A percentile compares a stretch with the other conserved stretches of the same genome.
Conservation (phyloP, 257 asterid genomes). For the Capsicum rhomboideum region DNA sequence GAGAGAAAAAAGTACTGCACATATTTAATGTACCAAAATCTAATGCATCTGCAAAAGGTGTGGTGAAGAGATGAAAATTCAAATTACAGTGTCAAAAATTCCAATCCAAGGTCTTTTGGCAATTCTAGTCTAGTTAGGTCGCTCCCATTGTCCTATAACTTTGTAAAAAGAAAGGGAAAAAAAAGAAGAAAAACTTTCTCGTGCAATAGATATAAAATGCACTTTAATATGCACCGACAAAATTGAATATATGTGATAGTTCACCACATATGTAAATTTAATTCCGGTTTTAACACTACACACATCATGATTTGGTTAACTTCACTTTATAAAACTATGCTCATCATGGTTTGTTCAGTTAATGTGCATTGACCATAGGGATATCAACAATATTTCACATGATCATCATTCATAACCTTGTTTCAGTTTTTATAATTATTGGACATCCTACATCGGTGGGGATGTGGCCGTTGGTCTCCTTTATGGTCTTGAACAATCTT, state of each 20-base stretch:
- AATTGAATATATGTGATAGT: not conserved
- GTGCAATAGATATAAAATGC: not conserved
- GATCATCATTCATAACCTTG: not conserved
- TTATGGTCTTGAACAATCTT: not conserved
- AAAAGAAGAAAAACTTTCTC: not conserved
- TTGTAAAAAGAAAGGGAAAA: not conserved
- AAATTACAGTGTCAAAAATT: not conserved
- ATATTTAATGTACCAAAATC: not conserved
- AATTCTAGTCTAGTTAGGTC: not conserved
- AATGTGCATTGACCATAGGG: not conserved
- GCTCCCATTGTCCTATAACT: not conserved
- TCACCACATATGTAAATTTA: not conserved
- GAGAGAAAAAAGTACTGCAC: not conserved
- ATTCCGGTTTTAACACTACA: not conserved
- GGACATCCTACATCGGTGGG: not conserved
- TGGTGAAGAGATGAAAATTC: not conserved
- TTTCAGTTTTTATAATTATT: not conserved
- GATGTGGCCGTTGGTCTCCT: not conserved
- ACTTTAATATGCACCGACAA: not conserved
- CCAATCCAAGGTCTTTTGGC: not conserved
- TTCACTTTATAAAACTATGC: not conserved
- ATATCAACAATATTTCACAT: not conserved
- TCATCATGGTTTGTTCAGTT: not conserved
- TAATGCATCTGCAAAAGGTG: not conserved
- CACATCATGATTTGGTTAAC: not conserved